A percentile compares a stretch with the other conserved stretches of the same genome.
Conservation (phyloP, 164 flowering plant genomes). For the Dillenia turbinata region DNA sequence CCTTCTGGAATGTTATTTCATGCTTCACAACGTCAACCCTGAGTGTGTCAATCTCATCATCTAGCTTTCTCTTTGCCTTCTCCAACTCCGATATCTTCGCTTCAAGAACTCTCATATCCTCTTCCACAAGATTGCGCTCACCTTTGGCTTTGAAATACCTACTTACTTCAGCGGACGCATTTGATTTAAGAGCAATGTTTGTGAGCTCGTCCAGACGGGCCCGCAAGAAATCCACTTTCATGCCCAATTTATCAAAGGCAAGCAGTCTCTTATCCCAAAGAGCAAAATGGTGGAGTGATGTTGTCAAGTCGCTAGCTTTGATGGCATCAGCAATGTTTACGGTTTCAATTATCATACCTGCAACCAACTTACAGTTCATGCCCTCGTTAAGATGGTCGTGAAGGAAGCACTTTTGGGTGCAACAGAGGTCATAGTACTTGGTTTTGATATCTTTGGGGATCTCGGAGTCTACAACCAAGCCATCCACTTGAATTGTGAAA, state of each 20-base stretch:
- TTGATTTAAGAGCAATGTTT: constrained; percentile 10
- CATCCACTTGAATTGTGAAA: constrained; percentile 31
- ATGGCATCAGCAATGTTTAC: constrained; percentile 31
- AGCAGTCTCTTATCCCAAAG: constrained; percentile 21
- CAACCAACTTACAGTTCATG: constrained; percentile 25
- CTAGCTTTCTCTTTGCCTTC: constrained; percentile 8
- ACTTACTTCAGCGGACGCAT: constrained; percentile 8
- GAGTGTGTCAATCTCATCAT: constrained; percentile 22
- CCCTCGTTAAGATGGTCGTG: constrained; percentile 27
- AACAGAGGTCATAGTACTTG: constrained; percentile 40
- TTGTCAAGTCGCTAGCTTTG: constrained; percentile 12
- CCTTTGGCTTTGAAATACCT: constrained; percentile 27
- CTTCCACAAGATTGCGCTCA: constrained; percentile 13
- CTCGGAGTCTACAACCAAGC: constrained; percentile 30
- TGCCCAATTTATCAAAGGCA: constrained; percentile 21
- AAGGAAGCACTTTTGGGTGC: constrained; percentile 32
- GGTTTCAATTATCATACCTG: constrained; percentile 34
- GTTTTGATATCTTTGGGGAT: constrained; percentile 18
- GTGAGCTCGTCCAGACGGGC: constrained; percentile 10
- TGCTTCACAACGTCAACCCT: constrained; percentile 1
- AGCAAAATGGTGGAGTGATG: constrained; percentile 9
- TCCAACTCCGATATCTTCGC: not conserved
- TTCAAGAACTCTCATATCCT: constrained; percentile 32
- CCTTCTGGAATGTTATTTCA: constrained; percentile 24
- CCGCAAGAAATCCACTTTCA: constrained; percentile 25